Base-by-base conservation (phyloP, 345 rosid species). In the Eucalyptus regnans region DNA sequence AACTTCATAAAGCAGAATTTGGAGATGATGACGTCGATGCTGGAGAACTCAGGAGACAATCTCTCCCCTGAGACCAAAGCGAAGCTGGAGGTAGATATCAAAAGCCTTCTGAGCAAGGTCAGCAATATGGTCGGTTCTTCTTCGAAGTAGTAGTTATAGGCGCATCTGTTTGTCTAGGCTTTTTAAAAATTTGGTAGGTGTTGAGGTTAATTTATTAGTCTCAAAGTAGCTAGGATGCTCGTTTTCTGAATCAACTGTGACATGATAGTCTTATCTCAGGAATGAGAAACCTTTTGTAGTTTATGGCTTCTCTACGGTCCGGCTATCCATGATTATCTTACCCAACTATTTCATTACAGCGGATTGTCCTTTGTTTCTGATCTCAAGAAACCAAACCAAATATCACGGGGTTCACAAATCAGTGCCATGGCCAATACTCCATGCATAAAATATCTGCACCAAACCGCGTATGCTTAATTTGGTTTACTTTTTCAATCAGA, bases 11-110 rank as follows among this genome's bases (percentile, higher is more conserved):
- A 93, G 93, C 93, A 95, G 90, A 96, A 97, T 92, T 94, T 97
- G 81, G 96, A 95, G 95, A 96, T 94, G 95, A 96, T 97, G 99
- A 96, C 97, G 25, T 91, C 94, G 58, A 96, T 95, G 99, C 93
- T 97, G 91, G 94, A 95, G 93, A 92, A 95, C 87, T 93, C 98
- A 0, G 99, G 99, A 60, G 94, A 97, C 91, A 91, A 92, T 91
- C 94, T 96, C 87, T 95, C 99, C 41, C 95, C 95, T 3, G 99
- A 96, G 92, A 96, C 93, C 86, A 96, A 90, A 92, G 95, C 92
- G 41, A 95, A 95, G 89, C 88, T 97, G 86, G 98, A 95, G 93
- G 89, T 89, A 46, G 99, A 95, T 91, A 97, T 97, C 80, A 93
- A 96, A 48, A 93, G 94, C 83, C 96, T 97, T 64, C 91, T 97